These are phyloP conservation scores for Phytophthora uliginosa DNA, from an alignment of 352 stramenopile species.

Conservation along the genomic window DNA sequence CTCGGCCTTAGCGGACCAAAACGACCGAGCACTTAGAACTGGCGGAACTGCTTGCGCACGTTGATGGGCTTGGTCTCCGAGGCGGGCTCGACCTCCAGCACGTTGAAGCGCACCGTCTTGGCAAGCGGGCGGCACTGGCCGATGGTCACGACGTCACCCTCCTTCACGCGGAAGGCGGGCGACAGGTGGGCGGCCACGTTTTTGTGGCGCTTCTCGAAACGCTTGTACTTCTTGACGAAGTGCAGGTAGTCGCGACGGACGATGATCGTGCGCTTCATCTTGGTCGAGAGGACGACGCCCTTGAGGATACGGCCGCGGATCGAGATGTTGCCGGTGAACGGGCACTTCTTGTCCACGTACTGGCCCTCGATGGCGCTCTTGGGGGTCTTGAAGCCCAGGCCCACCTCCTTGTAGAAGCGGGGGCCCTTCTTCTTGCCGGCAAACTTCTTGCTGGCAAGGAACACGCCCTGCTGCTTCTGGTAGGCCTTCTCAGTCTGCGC, in stretches of 20 bases:
- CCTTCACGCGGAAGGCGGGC: conserved; percentile 98
- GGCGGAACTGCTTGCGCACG: conserved; percentile 99
- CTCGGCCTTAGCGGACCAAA: conserved; percentile 7
- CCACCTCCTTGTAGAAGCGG: conserved; percentile 98
- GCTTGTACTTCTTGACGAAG: conserved; percentile 99
- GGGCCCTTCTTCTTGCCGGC: conserved; percentile 95
- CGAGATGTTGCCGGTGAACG: conserved; percentile 99
- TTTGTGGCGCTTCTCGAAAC: conserved; percentile 99
- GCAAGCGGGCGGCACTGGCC: conserved; percentile 99
- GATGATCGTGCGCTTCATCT: conserved; percentile 99
- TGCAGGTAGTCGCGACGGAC: conserved; percentile 99
- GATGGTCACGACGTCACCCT: conserved; percentile 99
- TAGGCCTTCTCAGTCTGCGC: conserved; percentile 98
- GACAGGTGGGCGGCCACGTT: conserved; percentile 99
- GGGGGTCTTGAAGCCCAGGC: conserved; percentile 99
- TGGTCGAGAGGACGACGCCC: conserved; percentile 99
- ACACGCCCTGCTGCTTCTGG: conserved; percentile 99
- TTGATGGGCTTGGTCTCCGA: conserved; percentile 97
- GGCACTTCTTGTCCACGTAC: conserved; percentile 99
- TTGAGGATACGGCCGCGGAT: conserved; percentile 99
- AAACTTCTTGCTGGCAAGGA: conserved; percentile 98
- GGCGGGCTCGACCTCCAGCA: conserved; percentile 97
- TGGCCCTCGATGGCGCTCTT: conserved; percentile 95
- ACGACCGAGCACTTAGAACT: conserved; percentile 91
- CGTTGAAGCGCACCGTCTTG: conserved; percentile 99